Percentiles rank a stretch among this genome's conserved stretches.
These are phyloP conservation scores for Fusarium foetens DNA, from an alignment of 2,329 filamentous ascomycete genomes.

Conservation along the genomic window DNA sequence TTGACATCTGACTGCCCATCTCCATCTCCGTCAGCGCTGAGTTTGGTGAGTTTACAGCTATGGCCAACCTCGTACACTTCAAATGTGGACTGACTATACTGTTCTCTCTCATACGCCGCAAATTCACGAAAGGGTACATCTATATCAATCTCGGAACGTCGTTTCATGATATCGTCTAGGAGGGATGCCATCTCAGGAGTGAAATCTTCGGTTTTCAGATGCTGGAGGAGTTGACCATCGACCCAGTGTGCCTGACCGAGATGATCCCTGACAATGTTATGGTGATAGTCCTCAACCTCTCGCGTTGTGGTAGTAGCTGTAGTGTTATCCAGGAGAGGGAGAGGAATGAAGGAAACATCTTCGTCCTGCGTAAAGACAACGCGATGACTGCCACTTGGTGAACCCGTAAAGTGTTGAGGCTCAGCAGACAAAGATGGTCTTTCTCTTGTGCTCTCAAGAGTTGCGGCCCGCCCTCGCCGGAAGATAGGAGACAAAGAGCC, in stretches of 20 bases:
- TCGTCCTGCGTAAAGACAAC: slow-evolving; percentile 44
- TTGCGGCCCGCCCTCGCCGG: slow-evolving; percentile 43
- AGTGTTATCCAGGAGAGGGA: slow-evolving; percentile 44
- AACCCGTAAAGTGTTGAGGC: slow-evolving; percentile 35
- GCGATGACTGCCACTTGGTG: slow-evolving; percentile 34
- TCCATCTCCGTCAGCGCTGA: slow-evolving; percentile 44
- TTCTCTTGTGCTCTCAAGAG: slow-evolving; percentile 44
- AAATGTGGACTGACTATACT: slow-evolving; percentile 61
- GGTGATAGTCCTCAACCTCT: slow-evolving; percentile 30
- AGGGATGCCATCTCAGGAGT: slow-evolving; percentile 52
- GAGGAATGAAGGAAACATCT: slow-evolving; percentile 48
- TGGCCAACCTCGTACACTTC: slow-evolving; percentile 66
- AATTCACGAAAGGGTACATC: slow-evolving; percentile 48
- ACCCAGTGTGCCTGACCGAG: slow-evolving; percentile 48
- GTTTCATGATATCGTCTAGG: slow-evolving; percentile 51
- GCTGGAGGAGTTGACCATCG: slow-evolving; percentile 56
- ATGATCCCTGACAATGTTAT: slow-evolving; percentile 25
- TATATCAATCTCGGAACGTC: slow-evolving; percentile 48
- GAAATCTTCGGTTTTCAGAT: slow-evolving; percentile 55
- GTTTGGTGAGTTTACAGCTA: slow-evolving; percentile 54
- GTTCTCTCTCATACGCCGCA: slow-evolving; percentile 51
- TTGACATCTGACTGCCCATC: slow-evolving; percentile 40
- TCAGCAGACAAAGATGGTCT: slow-evolving; percentile 41
- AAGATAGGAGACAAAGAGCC: slow-evolving; percentile 17
- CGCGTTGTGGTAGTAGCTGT: neutral